Evolutionary conservation across 2,329 filamentous ascomycete species (phyloP).

Genomic region (Ascochyta fabae): DNA sequence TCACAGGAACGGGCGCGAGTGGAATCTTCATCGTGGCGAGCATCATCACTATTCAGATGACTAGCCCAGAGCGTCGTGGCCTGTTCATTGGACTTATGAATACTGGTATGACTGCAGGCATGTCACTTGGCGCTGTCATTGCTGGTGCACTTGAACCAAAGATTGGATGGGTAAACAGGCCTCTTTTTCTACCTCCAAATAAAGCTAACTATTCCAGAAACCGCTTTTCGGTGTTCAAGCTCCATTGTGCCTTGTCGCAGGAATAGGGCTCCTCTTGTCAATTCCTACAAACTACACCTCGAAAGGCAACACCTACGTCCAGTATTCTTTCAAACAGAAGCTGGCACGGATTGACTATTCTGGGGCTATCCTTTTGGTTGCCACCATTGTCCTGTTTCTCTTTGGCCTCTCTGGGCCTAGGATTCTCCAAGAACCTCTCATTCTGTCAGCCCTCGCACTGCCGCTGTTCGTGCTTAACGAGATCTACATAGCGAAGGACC

Average conservation of each 20-base stretch:
- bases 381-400: conserved; percentile 73
- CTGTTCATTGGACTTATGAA: conserved; percentile 78
- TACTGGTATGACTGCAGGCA: conserved; percentile 72
- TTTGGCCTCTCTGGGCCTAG: conserved; percentile 70
- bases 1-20: conserved; percentile 73
- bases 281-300: conserved; percentile 60
- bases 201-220: conserved; percentile 56
- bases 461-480: conserved; percentile 67
- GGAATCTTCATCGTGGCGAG: conserved; percentile 76
- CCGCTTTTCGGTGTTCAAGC: conserved; percentile 76
- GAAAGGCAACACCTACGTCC: conserved; percentile 46
- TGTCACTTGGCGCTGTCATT: conserved; percentile 74
- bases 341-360: conserved; percentile 75
- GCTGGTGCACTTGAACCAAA: conserved; percentile 68
- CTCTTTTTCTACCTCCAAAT: not conserved
- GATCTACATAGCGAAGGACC: conserved; percentile 67
- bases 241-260: conserved; percentile 67
- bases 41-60: conserved; percentile 78
- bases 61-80: conserved; percentile 70
- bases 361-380: conserved; percentile 63
- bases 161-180: conserved; percentile 70
- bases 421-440: conserved; percentile 65
- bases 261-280: conserved; percentile 67
- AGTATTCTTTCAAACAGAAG: conserved; percentile 57
- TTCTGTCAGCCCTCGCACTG: conserved; percentile 62